Evolutionary conservation across 805 yeast species (phyloP).

Genomic region (Suhomyces prunicola): DNA sequence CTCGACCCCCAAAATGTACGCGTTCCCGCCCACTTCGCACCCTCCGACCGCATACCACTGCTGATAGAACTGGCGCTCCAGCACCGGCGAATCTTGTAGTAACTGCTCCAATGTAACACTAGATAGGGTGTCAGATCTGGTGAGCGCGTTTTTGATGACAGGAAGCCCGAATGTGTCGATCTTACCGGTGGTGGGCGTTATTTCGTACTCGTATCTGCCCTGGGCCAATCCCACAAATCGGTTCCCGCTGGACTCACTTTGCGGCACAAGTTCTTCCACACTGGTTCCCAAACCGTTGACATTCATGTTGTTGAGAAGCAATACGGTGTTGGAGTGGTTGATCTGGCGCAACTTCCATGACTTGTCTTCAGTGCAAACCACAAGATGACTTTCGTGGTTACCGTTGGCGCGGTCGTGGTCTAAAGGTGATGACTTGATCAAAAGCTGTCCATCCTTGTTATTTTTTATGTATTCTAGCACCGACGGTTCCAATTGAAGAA

Average conservation of each 20-base stretch:
- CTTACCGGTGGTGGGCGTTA: slow-evolving; percentile 20
- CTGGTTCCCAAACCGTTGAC: not conserved
- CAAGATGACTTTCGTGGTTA: slow-evolving; percentile 40
- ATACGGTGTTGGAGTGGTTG: slow-evolving; percentile 84
- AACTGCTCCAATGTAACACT: slow-evolving; percentile 20
- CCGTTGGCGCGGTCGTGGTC: slow-evolving; percentile 5
- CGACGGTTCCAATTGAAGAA: slow-evolving; percentile 54
- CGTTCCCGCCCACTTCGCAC: slow-evolving; percentile 46
- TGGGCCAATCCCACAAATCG: slow-evolving; percentile 30
- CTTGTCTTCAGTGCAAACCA: slow-evolving; percentile 52
- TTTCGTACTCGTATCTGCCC: slow-evolving; percentile 35
- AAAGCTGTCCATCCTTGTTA: slow-evolving; percentile 24
- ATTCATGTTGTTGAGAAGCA: slow-evolving; percentile 39
- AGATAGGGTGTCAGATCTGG: not conserved
- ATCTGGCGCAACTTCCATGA: slow-evolving; percentile 72
- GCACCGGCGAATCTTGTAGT: slow-evolving; percentile 48
- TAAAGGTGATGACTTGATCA: slow-evolving; percentile 32
- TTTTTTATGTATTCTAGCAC: slow-evolving; percentile 35
- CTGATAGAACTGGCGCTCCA: slow-evolving; percentile 48
- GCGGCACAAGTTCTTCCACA: not conserved
- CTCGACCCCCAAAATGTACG: slow-evolving; percentile 26
- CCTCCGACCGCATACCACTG: slow-evolving; percentile 59
- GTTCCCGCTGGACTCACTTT: not conserved
- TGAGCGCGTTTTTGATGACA: not conserved
- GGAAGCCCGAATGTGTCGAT: slow-evolving; percentile 33